Percentiles rank a stretch among this genome's conserved stretches.
These are phyloP conservation scores for Panus rudis DNA, from an alignment of 768 basidiomycete species.

Conservation along the genomic window DNA sequence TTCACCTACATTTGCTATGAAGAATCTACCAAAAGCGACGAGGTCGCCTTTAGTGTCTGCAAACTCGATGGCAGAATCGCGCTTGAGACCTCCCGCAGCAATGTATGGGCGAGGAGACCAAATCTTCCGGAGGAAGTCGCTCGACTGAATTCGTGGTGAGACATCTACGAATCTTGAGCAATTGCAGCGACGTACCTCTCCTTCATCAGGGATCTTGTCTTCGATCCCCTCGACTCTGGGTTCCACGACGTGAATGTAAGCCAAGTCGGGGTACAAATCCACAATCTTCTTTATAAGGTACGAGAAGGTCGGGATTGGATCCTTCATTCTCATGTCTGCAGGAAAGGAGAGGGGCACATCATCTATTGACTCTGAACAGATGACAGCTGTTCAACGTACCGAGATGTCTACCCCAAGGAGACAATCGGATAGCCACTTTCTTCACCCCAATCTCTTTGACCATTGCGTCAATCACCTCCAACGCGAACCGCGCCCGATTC, in stretches of 20 bases:
- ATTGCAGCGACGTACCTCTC: conserved; percentile 11
- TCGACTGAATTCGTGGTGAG: conserved; percentile 6
- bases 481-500: conserved; percentile 38
- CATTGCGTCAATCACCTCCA: conserved; percentile 37
- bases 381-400: conserved; percentile 16
- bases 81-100: conserved; percentile 17
- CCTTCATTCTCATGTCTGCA: conserved; percentile 39
- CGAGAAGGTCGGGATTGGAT: conserved; percentile 49
- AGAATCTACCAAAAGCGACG: conserved; percentile 4
- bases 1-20: conserved; percentile 9
- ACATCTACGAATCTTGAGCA: conserved; percentile 1
- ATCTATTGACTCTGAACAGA: no score
- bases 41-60: conserved; percentile 12
- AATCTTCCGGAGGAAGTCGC: conserved; percentile 20
- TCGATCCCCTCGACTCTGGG: conserved; percentile 11
- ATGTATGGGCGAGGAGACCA: conserved; percentile 15
- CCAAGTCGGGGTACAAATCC: conserved; percentile 32
- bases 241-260: conserved; percentile 32
- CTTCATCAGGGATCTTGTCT: conserved; percentile 2
- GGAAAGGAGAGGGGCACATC: conserved; percentile 12
- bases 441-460: conserved; percentile 33
- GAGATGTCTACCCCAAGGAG: conserved; percentile 28
- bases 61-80: conserved; percentile 11
- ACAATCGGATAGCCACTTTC: conserved; percentile 33
- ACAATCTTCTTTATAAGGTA: conserved; percentile 39